Evolutionary conservation across 2,329 filamentous ascomycete genomes (phyloP), one percentile per base, ranked within the genome.

Genomic region (Sporothrix phasma): DNA sequence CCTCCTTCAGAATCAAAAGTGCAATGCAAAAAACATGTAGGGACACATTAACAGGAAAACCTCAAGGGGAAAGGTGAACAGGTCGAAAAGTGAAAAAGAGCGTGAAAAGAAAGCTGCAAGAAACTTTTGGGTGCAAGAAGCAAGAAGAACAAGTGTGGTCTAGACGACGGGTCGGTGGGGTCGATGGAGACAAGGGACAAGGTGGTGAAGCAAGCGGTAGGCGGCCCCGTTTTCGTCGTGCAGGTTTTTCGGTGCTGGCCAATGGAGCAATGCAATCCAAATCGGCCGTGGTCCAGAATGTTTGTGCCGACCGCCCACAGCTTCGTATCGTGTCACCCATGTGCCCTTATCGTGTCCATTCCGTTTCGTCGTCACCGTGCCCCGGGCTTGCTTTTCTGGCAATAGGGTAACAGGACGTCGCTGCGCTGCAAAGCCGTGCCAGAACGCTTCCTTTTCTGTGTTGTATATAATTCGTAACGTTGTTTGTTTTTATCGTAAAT

Each of bases 401-500:
- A n/a, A n/a, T n/a, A n/a, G n/a, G n/a, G n/a, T n/a, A n/a, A n/a
- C n/a, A n/a, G n/a, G n/a, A n/a, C n/a, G n/a, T n/a, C n/a, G 11
- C 19, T 31, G 31, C 15, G 39, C n/a, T 4, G 58, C 15, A 56
- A 24, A 24, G 43, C 29, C 26, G 26, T 19, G 58, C 7, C 58
- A 34, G n/a, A 47, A n/a, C 47, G 46, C 22, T 60, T 43, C 37
- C 31, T 59, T 61, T 43, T 64, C 37, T 43, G 31, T 59, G 26
- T 60, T 61, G 56, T 53, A 43, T 54, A 24, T 37, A 51, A 58
- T 47, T 66, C 64, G 61, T 64, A 26, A 61, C 51, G 51, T n/a
- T 60, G 26, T 63, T 47, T 51, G 54, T 63, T 63, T n/a, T 61
- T 61, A 51, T 64, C 58, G 58, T 61, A 26, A 64, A 49, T 29